phyloP scores from a whole-genome alignment of 2,329 filamentous ascomycete genomes.

The Gaeumannomyces sp. region DNA sequence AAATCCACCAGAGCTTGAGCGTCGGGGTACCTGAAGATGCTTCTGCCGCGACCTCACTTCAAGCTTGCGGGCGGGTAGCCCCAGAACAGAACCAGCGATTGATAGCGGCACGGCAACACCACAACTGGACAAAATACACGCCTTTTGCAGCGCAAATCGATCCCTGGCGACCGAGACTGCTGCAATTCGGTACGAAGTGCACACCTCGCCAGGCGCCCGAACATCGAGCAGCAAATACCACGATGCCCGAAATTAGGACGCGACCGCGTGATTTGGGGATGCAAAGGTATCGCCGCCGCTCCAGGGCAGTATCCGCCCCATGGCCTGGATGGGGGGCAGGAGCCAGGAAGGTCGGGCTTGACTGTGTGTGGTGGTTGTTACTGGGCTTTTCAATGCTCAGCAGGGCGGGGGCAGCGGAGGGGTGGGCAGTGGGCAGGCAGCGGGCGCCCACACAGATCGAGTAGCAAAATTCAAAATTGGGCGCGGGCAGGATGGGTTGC shows the following conservation, averaged over 20 bases:
- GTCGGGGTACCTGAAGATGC: constrained; percentile 2
- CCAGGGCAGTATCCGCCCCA: not conserved
- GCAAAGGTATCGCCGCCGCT: not conserved
- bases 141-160: not conserved
- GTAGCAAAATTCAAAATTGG: not conserved
- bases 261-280: not conserved
- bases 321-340: not conserved
- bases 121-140: not conserved
- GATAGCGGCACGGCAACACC: not conserved
- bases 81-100: not conserved
- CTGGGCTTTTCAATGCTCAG: not conserved
- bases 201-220: not conserved
- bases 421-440: too few species aligned
- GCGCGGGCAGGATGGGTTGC: not conserved
- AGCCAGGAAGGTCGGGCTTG: not conserved
- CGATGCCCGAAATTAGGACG: not conserved
- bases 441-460: too few species aligned
- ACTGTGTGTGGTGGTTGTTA: not conserved
- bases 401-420: too few species aligned
- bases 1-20: not conserved
- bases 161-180: not conserved
- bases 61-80: not conserved
- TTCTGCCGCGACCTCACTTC: constrained; percentile 1
- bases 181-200: not conserved
- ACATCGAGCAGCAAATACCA: not conserved